A percentile compares a stretch with the other conserved stretches of the same genome.
These are phyloP conservation scores for Begonia fuchsioides DNA, from an alignment of 306 rosid genomes.

Conservation along the genomic window DNA sequence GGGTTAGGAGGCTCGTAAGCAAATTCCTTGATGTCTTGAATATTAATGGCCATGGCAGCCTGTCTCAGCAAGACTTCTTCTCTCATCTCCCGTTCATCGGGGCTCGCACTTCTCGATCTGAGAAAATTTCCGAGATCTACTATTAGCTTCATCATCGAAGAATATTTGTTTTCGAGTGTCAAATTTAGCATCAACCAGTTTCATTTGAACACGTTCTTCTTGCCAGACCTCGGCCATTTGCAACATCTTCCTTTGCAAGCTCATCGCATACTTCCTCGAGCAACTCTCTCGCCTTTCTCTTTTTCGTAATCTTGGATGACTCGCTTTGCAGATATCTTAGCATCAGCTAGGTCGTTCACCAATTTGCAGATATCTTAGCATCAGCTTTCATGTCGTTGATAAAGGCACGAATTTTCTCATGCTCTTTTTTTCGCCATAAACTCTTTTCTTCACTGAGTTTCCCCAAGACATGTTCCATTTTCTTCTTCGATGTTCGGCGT, in stretches of 20 bases:
- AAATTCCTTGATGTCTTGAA: constrained; percentile 22
- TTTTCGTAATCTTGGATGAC: constrained; percentile 25
- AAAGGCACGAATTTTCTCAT: constrained; percentile 8
- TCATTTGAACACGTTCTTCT: constrained; percentile 63
- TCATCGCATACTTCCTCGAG: constrained; percentile 29
- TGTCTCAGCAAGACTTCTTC: constrained; percentile 26
- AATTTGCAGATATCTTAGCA: constrained; percentile 22
- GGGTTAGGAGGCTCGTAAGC: constrained; percentile 16
- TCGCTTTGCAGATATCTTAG: constrained; percentile 16
- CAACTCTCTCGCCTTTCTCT: constrained; percentile 22
- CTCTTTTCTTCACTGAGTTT: constrained; percentile 26
- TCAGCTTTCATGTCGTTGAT: constrained; percentile 10
- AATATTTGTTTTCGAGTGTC: constrained; percentile 37
- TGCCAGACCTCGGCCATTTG: constrained; percentile 49
- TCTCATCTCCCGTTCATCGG: constrained; percentile 18
- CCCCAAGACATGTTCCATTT: constrained; percentile 13
- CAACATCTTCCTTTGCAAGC: constrained; percentile 36
- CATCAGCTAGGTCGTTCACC: constrained; percentile 20
- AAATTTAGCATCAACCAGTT: constrained; percentile 47
- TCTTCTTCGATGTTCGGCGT: constrained; percentile 22
- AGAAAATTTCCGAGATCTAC: constrained; percentile 25
- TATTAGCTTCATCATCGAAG: constrained; percentile 29
- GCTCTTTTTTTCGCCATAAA: constrained; percentile 12
- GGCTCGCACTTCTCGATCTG: constrained; percentile 19
- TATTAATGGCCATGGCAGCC: constrained; percentile 18